Conservation (phyloP, 1,284 basidiomycete species). For the Ustilago trichophora region DNA sequence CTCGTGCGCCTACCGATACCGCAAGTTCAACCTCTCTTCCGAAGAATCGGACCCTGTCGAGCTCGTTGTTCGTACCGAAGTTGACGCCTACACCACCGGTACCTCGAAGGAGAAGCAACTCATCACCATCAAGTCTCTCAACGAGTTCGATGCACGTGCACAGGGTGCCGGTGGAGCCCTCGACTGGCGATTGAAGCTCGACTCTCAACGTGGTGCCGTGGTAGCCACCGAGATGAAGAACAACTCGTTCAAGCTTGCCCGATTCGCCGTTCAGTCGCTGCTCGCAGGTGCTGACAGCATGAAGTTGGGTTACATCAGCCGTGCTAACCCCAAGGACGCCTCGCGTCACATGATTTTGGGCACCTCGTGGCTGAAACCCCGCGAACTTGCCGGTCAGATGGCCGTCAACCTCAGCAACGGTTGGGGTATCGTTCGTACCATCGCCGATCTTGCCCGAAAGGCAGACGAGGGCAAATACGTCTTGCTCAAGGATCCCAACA, state of each 20-base stretch:
- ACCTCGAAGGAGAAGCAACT: slow-evolving; percentile 54
- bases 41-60: slow-evolving; percentile 82
- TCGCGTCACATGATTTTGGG: slow-evolving; percentile 94
- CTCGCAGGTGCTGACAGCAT: slow-evolving; percentile 94
- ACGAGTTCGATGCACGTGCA: slow-evolving; percentile 94
- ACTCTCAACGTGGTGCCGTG: slow-evolving; percentile 95
- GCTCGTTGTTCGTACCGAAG: slow-evolving; percentile 93
- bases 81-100: slow-evolving; percentile 80
- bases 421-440: slow-evolving; percentile 86
- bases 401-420: slow-evolving; percentile 95
- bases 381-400: slow-evolving; percentile 92
- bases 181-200: slow-evolving; percentile 95
- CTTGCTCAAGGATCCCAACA: slow-evolving; percentile 66
- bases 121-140: slow-evolving; percentile 87
- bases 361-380: slow-evolving; percentile 91
- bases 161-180: slow-evolving; percentile 90
- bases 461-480: slow-evolving; percentile 61
- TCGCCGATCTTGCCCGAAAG: slow-evolving; percentile 61
- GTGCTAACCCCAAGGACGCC: slow-evolving; percentile 90
- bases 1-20: slow-evolving; percentile 94
- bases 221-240: slow-evolving; percentile 99
- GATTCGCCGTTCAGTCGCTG: slow-evolving; percentile 95
- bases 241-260: slow-evolving; percentile 96
- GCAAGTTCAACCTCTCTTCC: slow-evolving; percentile 91
- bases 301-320: slow-evolving; percentile 97